Base-by-base conservation (phyloP, 139 green algal species). In the Spirogloea muscicola region DNA sequence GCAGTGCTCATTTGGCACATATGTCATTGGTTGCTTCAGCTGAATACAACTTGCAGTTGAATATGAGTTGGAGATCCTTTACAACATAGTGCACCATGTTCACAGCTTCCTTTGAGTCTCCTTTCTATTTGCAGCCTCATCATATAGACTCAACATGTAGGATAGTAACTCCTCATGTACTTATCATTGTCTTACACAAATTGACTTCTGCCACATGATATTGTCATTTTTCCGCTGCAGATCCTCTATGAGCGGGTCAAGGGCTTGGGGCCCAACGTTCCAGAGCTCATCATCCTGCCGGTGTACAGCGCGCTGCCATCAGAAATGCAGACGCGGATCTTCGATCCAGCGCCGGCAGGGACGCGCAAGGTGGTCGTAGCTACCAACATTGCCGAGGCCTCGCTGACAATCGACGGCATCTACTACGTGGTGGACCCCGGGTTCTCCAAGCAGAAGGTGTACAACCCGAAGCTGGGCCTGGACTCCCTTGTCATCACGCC, bases 381-480 rank as follows among this genome's bases (percentile, higher is more conserved):
- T 42, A 98, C 94, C 65, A 98, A 98, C 86, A 97, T 98, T 46
- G 94, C 94, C 0, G 94, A 98, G 84, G 98, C 94, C n/a, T 91
- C 81, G 1, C 86, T 98, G 21, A 98, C 94, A 0, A 86, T 98
- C 21, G 92, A 97, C 64, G 94, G 94, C 61, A 95, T 96, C 72
- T 72, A 91, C 43, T 98, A 98, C 76, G 94, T 98, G 40, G 89
- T 98, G 16, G 94, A 98, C 85, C 87, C 81, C 6, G 89, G 91
- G 31, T 97, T 93, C 70, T 87, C 86, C 64, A 97, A 97, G 84
- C 89, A 95, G 75, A 96, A 94, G 77, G 91, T 98, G 58, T 98
- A 95, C 89, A 97, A 96, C 85, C 91, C 94, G 7, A 92, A 93
- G 63, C 95, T 98, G 86, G 94, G 93, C 49, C 97, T 98, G 94